Evolutionary conservation across 805 yeast species (phyloP), one percentile per base, ranked within the genome.

Genomic region (Nakazawaea peltata): DNA sequence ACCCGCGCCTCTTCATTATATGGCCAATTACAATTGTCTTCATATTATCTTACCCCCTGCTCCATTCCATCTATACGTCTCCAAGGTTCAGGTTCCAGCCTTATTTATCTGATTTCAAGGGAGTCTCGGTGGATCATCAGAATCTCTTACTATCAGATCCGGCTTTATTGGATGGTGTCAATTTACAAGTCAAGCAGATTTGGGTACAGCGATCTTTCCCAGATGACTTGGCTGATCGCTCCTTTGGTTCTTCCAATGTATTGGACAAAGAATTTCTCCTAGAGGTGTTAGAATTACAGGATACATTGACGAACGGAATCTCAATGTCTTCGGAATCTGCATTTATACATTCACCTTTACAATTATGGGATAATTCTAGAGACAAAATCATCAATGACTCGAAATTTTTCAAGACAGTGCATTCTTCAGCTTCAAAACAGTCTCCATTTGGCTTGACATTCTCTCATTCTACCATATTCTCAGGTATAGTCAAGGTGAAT

Each of bases 11-110:
- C 3, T 67, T 58, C 45, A 74, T 74, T 19, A 54, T 74, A 8
- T 56, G 68, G 59, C 77, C 80, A 1, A 56, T 67, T 3, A 48
- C 74, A 3, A 37, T 70, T 2, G 60, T 65, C 7, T 66, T 74
- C 39, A 50, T 68, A 4, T 39, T 74, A 16, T 59, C 76, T 8
- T 74, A 71, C 44, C 76, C 77, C 2, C 49, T 74, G 0, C 44
- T 73, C 10, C 63, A 65, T 44, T 43, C 64, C 10, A 34, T 61
- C 3, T 51, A 48, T 32, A 46, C 55, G n/a, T 44, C 55, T 10
- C 47, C 59, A 5, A 46, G 44, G 8, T 24, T 37, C 21, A 24
- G 39, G 4, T 33, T 24, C 16, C 28, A 26, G 33, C 44, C 33
- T 33, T 40, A 21, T 32, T 34, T 28, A 28, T 44, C 34, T 40